Percentiles rank a stretch among this genome's conserved stretches.
Evolutionary conservation across 2,329 filamentous ascomycete species (phyloP).

Genomic region (Talaromyces sp.): DNA sequence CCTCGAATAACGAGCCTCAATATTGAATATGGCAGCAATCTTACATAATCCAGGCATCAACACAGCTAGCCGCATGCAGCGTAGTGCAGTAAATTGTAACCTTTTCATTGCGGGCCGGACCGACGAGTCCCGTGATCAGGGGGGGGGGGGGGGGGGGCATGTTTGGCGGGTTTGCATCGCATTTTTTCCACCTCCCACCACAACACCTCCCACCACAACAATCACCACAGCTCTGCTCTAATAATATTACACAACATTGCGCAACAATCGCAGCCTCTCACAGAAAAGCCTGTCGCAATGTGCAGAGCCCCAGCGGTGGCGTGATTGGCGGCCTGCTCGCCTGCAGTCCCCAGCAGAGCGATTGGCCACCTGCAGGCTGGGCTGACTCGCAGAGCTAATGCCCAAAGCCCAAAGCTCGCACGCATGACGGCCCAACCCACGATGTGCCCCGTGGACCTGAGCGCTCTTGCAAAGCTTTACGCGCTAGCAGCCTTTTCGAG

Average conservation of each 20-base stretch:
- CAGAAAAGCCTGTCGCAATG: background rate
- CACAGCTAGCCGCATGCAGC: background rate
- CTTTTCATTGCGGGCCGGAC: conserved; percentile 5
- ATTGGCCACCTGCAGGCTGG: conserved; percentile 3
- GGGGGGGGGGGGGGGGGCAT: background rate
- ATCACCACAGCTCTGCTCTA: background rate
- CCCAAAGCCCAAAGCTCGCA: conserved; percentile 31
- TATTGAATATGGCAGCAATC: background rate
- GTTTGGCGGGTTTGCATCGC: conserved; percentile 6
- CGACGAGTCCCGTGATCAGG: conserved; percentile 9
- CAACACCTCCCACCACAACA: background rate
- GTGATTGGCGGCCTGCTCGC: background rate
- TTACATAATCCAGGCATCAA: background rate
- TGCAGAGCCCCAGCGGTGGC: background rate
- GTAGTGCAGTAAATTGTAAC: background rate
- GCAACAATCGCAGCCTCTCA: background rate
- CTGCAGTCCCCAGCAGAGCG: background rate
- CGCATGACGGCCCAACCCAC: conserved; percentile 34
- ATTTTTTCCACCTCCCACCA: too few species aligned
- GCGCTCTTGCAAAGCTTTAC: background rate
- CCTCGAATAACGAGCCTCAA: background rate
- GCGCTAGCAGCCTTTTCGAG: background rate
- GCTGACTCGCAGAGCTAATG: conserved; percentile 14
- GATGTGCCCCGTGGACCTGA: background rate
- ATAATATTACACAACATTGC: background rate